These are phyloP conservation scores for Arachis monticola DNA, from an alignment of 331 rosid species.

Conservation along the genomic window DNA sequence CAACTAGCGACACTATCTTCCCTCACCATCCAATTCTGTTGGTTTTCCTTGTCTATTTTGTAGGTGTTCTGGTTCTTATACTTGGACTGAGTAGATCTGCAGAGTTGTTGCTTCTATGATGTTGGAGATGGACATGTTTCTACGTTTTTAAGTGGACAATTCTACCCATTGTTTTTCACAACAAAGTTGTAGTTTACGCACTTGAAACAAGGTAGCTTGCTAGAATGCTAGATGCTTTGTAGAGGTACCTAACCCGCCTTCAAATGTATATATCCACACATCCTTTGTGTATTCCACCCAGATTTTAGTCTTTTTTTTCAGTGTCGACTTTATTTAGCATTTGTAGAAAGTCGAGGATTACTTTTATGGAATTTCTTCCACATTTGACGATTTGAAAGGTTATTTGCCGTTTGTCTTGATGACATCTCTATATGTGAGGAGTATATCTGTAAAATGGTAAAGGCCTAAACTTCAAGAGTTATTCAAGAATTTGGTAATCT, in stretches of 20 bases:
- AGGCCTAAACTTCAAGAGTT: too few relatives aligned
- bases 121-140: constrained; percentile 39
- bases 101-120: constrained; percentile 38
- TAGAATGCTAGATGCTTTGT: constrained; percentile 47
- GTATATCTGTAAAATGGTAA: too few relatives aligned
- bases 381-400: too few relatives aligned
- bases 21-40: background rate
- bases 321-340: background rate
- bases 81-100: constrained; percentile 29
- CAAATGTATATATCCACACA: constrained; percentile 36
- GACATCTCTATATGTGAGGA: background rate
- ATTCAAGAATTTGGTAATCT: too few relatives aligned
- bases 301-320: background rate
- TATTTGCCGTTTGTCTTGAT: background rate
- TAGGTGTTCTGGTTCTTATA: constrained; percentile 22
- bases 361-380: too few relatives aligned
- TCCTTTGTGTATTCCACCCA: constrained; percentile 6
- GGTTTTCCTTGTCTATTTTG: background rate
- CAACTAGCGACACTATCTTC: background rate
- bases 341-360: background rate
- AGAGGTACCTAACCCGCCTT: constrained; percentile 23
- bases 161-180: constrained; percentile 30
- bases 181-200: constrained; percentile 42
- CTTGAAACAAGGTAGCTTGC: constrained; percentile 44
- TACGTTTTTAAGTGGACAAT: constrained; percentile 23